Evolutionary conservation across 805 yeast genomes (phyloP).

Genomic region (Monosporozyma aerobia): DNA sequence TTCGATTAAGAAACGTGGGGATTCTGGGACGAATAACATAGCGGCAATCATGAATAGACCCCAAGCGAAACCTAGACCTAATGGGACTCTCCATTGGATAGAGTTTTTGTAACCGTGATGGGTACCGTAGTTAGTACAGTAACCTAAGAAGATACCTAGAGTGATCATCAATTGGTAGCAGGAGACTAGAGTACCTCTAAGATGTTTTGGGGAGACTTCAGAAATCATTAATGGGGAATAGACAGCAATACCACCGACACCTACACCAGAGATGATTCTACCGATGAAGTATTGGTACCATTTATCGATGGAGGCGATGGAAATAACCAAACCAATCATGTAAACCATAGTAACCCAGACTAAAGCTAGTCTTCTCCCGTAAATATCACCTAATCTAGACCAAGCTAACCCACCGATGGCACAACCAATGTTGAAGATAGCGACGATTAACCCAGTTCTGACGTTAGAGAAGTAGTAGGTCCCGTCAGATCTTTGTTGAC

Average conservation of each 20-base stretch:
- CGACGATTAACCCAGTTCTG: conserved; percentile 49
- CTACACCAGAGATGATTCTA: conserved; percentile 58
- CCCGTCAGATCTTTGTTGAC: conserved; percentile 37
- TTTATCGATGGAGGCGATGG: conserved; percentile 42
- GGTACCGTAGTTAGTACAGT: too few relatives aligned
- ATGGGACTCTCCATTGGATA: too few relatives aligned
- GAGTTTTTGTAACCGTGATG: too few relatives aligned
- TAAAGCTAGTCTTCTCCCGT: conserved; percentile 54
- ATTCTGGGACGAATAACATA: too few relatives aligned
- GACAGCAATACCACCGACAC: conserved; percentile 72
- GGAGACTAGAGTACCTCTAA: conserved; percentile 65
- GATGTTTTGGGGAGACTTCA: conserved; percentile 59
- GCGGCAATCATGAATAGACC: too few relatives aligned
- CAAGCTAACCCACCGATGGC: conserved; percentile 60
- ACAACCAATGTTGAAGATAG: conserved; percentile 65
- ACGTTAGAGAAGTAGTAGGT: conserved; percentile 39
- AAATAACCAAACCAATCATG: conserved; percentile 58
- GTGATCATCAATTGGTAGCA: conserved; percentile 62
- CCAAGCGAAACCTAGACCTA: too few relatives aligned
- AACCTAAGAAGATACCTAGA: too few relatives aligned
- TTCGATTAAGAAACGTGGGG: too few relatives aligned
- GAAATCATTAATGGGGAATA: conserved; percentile 65
- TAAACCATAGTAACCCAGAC: conserved; percentile 42
- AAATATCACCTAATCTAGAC: conserved; percentile 50
- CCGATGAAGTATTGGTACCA: conserved; percentile 72